Evolutionary conservation across 2,329 filamentous ascomycete genomes (phyloP).

Genomic region (Corinectria fuckeliana): DNA sequence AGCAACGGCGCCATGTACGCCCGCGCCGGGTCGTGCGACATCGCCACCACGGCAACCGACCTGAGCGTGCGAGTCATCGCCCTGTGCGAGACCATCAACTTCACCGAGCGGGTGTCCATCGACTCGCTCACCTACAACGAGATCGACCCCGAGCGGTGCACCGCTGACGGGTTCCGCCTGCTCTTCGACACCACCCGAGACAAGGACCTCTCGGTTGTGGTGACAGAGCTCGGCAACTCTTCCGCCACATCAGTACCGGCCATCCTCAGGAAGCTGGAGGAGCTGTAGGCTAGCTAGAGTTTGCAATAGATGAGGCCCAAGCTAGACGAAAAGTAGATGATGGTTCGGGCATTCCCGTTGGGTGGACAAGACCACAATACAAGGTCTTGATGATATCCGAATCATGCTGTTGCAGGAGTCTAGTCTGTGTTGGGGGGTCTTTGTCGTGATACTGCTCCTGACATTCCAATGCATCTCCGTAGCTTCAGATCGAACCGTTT

Average conservation of each 20-base stretch:
- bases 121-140: constrained; percentile 96
- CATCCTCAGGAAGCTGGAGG: constrained; percentile 63
- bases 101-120: constrained; percentile 82
- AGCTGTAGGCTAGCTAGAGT: constrained; percentile 48
- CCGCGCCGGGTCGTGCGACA: constrained; percentile 82
- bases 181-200: constrained; percentile 93
- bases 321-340: constrained; percentile 17
- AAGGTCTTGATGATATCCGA: constrained; percentile 15
- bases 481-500: background rate
- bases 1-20: constrained; percentile 92
- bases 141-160: constrained; percentile 76
- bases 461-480: background rate
- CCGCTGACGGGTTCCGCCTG: constrained; percentile 62
- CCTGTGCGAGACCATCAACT: constrained; percentile 94
- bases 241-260: constrained; percentile 84
- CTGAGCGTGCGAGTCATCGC: constrained; percentile 82
- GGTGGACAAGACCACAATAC: background rate
- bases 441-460: background rate
- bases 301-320: constrained; percentile 27
- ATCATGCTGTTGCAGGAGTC: constrained; percentile 2
- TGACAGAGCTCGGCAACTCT: constrained; percentile 89
- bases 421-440: background rate
- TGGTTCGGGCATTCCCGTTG: constrained; percentile 4
- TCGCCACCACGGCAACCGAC: constrained; percentile 82
- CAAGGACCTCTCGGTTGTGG: constrained; percentile 84